Conservation (phyloP, 2,329 filamentous ascomycete genomes). For the Gnomoniopsis sp. region DNA sequence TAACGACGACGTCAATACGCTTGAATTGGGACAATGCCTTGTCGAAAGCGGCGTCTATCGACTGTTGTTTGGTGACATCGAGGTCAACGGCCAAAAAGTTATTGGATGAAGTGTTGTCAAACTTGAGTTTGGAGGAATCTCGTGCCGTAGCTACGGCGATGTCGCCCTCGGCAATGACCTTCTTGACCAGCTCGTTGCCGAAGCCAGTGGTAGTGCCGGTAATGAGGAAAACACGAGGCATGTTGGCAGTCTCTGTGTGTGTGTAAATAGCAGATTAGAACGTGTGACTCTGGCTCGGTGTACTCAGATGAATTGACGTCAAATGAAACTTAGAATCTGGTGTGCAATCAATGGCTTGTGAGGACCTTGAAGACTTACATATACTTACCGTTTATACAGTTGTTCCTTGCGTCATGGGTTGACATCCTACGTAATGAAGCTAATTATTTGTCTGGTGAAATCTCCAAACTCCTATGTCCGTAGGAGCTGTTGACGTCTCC, state of each 20-base stretch:
- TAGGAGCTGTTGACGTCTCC: neutral
- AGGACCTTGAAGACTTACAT: no score
- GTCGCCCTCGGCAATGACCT: slow-evolving; percentile 43
- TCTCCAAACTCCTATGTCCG: neutral
- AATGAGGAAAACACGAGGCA: slow-evolving; percentile 47
- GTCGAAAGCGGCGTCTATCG: slow-evolving; percentile 34
- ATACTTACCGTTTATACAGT: no score
- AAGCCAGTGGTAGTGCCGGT: slow-evolving; percentile 50
- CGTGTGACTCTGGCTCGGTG: no score
- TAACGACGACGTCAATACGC: slow-evolving; percentile 31
- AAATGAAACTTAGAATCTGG: no score
- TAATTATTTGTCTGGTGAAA: neutral
- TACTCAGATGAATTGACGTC: neutral
- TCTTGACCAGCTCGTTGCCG: slow-evolving; percentile 40
- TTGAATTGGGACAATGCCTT: slow-evolving; percentile 27
- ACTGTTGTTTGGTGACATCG: slow-evolving; percentile 21
- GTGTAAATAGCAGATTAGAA: neutral
- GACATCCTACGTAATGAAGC: neutral
- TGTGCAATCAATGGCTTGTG: no score
- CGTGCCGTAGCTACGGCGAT: slow-evolving; percentile 49
- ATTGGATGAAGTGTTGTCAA: slow-evolving; percentile 43
- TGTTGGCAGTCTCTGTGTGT: neutral
- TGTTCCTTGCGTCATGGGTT: neutral
- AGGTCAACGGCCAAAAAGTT: slow-evolving; percentile 8
- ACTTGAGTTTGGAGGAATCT: slow-evolving; percentile 33